A percentile compares a stretch with the other conserved stretches of the same genome.
These are phyloP conservation scores for Xenoacremonium recifei DNA, from an alignment of 2,329 filamentous ascomycete species.

Conservation along the genomic window DNA sequence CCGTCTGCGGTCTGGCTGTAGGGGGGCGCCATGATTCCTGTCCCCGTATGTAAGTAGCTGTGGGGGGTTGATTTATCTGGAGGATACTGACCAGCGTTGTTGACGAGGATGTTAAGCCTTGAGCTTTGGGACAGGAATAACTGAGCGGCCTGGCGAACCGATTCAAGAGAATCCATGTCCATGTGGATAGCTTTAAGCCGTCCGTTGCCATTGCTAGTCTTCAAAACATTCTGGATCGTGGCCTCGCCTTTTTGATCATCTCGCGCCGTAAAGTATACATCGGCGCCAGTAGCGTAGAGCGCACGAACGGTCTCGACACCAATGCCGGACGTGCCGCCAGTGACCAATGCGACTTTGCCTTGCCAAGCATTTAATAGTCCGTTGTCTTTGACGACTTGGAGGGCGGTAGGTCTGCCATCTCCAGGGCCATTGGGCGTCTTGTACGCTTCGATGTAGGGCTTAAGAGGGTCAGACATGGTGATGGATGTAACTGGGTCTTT, in stretches of 20 bases:
- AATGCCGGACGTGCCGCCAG: constrained; percentile 42
- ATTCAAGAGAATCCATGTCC: constrained; percentile 29
- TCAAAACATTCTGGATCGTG: constrained; percentile 16
- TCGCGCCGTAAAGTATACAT: constrained; percentile 42
- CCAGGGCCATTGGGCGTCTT: constrained; percentile 26
- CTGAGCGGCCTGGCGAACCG: constrained; percentile 25
- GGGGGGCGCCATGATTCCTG: constrained; percentile 37
- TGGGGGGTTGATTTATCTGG: constrained; percentile 1
- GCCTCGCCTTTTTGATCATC: constrained; percentile 30
- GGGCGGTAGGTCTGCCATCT: constrained; percentile 36
- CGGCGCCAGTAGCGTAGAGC: constrained; percentile 41
- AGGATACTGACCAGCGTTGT: constrained; percentile 47
- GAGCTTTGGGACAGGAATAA: constrained; percentile 11
- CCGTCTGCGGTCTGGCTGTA: constrained; percentile 39
- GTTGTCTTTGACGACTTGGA: constrained; percentile 33
- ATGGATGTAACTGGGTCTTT: too few species aligned
- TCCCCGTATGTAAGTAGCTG: not conserved
- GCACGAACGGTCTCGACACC: constrained; percentile 43
- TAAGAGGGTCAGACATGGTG: constrained; percentile 6
- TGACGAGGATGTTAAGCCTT: constrained; percentile 34
- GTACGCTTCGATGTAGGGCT: constrained; percentile 9
- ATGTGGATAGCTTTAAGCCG: constrained; percentile 34
- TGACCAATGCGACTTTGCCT: constrained; percentile 40
- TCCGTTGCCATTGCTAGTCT: constrained; percentile 11
- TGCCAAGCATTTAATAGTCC: constrained; percentile 26